A percentile compares a stretch with the other conserved stretches of the same genome.
phyloP scores from a whole-genome alignment of 2,329 filamentous ascomycete genomes.

The Colletotrichum sp. region DNA sequence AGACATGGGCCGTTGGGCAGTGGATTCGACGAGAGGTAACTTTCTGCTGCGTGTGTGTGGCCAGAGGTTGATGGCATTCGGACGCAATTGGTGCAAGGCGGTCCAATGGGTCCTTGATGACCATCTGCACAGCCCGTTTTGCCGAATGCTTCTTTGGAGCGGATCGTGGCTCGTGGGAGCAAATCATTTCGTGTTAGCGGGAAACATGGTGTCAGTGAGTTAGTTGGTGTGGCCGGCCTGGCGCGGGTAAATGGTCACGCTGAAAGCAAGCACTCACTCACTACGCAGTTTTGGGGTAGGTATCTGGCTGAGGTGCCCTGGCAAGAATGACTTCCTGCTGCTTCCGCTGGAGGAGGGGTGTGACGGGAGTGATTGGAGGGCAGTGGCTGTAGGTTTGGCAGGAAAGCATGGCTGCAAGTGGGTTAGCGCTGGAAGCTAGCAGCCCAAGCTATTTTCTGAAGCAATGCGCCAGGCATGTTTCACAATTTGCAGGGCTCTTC shows the following conservation, averaged over 20 bases:
- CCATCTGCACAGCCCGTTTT: not conserved
- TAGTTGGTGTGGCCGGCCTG: not conserved
- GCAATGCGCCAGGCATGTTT: slow-evolving; percentile 58
- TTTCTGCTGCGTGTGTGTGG: not conserved
- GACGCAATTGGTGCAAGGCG: not conserved
- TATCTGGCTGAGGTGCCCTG: not conserved
- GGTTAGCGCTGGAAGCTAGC: slow-evolving; percentile 38
- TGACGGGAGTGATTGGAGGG: slow-evolving; percentile 24
- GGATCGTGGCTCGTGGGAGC: not conserved
- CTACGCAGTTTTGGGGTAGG: not conserved
- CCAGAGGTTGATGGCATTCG: not conserved
- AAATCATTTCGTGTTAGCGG: not conserved
- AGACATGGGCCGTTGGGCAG: not conserved
- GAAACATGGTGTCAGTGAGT: not conserved
- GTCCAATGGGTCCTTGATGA: not conserved
- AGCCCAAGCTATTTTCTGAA: slow-evolving; percentile 47
- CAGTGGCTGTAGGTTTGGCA: slow-evolving; percentile 22
- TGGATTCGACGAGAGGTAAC: not conserved
- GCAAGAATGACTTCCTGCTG: not conserved
- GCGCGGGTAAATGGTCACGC: not conserved
- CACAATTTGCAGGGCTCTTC: slow-evolving; percentile 40
- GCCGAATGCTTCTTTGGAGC: not conserved
- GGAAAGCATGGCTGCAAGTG: slow-evolving; percentile 12
- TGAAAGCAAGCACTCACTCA: not conserved
- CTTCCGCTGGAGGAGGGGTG: slow-evolving; percentile 26